A percentile compares a stretch with the other conserved stretches of the same genome.
Evolutionary conservation across 768 basidiomycete genomes (phyloP).

Genomic region (Leccinum aurantiacum): DNA sequence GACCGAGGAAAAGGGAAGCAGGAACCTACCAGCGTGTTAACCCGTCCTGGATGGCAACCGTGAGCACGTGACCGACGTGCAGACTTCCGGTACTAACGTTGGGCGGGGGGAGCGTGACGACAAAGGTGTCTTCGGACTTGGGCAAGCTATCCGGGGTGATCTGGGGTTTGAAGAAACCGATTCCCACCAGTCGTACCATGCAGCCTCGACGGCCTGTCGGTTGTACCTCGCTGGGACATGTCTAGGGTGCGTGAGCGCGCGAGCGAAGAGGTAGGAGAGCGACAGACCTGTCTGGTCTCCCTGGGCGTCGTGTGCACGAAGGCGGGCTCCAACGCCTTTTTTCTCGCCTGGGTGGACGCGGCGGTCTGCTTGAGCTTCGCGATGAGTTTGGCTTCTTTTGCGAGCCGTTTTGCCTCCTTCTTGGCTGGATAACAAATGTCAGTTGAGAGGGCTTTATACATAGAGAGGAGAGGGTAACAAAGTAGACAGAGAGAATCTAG

Average conservation of each 20-base stretch:
- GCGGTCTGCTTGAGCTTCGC: conserved; percentile 54
- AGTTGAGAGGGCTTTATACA: no score
- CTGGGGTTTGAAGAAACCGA: no score
- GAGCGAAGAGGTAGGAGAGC: no score
- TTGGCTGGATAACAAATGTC: conserved; percentile 49
- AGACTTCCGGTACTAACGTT: conserved; percentile 92
- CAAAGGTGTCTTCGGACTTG: no score
- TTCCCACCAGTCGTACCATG: no score
- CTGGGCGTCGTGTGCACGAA: conserved; percentile 86
- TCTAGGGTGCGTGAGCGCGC: no score
- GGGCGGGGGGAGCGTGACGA: conserved; percentile 38
- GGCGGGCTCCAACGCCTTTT: conserved; percentile 65
- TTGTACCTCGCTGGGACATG: no score
- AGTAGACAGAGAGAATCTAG: no score
- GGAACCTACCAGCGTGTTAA: conserved; percentile 77
- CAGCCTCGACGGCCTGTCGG: no score
- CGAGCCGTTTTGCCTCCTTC: conserved; percentile 80
- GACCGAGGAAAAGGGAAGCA: neutral
- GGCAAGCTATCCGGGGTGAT: no score
- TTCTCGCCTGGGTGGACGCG: conserved; percentile 49
- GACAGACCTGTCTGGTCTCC: conserved; percentile 71
- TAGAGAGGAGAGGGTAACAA: no score
- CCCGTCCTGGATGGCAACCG: conserved; percentile 86
- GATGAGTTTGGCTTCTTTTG: conserved; percentile 73
- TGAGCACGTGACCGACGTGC: conserved; percentile 94